Evolutionary conservation across 2,329 filamentous ascomycete species (phyloP).

Genomic region (Myotisia sp.): DNA sequence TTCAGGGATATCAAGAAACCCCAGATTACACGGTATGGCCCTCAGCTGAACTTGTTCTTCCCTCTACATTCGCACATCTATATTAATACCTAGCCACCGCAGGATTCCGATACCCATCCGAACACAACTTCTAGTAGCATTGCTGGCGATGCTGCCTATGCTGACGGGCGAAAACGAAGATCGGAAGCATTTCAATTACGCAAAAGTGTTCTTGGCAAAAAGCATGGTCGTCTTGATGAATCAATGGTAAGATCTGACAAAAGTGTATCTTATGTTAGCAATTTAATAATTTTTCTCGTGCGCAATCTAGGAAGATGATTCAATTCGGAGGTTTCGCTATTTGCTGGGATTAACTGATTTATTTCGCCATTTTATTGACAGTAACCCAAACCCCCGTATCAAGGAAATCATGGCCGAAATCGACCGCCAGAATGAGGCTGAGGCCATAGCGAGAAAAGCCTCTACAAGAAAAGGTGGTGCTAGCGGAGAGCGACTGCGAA

Average conservation of each 20-base stretch:
- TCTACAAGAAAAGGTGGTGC: slow-evolving; percentile 73
- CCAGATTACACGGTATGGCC: slow-evolving; percentile 45
- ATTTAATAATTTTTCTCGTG: too few relatives aligned
- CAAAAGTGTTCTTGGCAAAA: slow-evolving; percentile 85
- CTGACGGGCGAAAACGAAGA: slow-evolving; percentile 70
- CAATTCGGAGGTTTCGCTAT: slow-evolving; percentile 85
- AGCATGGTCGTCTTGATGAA: slow-evolving; percentile 80
- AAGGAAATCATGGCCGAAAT: slow-evolving; percentile 89
- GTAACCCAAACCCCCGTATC: slow-evolving; percentile 88
- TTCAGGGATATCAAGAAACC: slow-evolving; percentile 41
- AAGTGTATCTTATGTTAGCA: slow-evolving; percentile 9
- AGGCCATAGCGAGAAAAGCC: slow-evolving; percentile 58
- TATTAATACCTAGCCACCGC: slow-evolving; percentile 5
- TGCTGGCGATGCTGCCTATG: slow-evolving; percentile 51
- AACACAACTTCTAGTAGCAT: slow-evolving; percentile 70
- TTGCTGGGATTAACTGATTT: slow-evolving; percentile 87
- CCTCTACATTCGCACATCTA: slow-evolving; percentile 1
- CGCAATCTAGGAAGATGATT: slow-evolving; percentile 66
- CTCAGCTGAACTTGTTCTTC: slow-evolving; percentile 3
- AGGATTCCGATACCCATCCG: slow-evolving; percentile 53
- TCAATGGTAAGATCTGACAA: slow-evolving; percentile 52
- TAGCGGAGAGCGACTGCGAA: slow-evolving; percentile 59
- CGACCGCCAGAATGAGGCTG: slow-evolving; percentile 72
- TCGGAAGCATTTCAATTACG: slow-evolving; percentile 80
- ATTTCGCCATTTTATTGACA: slow-evolving; percentile 97